Evolutionary conservation across 441 rosid genomes (phyloP), one percentile per base, ranked within the genome.

Genomic region (Populus hybrid): DNA sequence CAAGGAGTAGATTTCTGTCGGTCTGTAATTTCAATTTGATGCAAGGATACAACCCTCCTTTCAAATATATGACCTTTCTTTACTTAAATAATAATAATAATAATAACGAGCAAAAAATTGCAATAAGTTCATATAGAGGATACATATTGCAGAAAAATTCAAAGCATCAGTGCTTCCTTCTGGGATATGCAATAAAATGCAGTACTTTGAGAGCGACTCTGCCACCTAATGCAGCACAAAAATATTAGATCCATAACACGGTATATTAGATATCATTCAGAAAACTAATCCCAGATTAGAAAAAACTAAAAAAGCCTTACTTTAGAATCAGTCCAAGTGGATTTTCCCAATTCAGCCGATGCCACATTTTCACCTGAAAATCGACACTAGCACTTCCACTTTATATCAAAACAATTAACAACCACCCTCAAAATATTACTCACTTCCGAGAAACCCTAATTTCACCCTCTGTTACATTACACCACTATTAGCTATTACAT

Each of bases 71-170:
- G 42, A 71, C 11, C 26, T 76, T n/a, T 64, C 18, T 26, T 35
- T 36, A n/a, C 11, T 46, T n/a, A 18, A 63, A 30, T 30, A 30
- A 30, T 30, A 32, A 32, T 5, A 8, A 77, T 3, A 16, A 66
- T 14, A 34, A 34, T 5, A 5, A 50, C 59, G 59, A 6, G 26
- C 9, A 21, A 21, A 35, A 67, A 63, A 67, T 53, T 53, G 14
- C 0, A 64, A 9, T 12, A 6, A 21, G n/a, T 14, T 10, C 2
- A 30, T 53, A 67, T 26, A 68, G 46, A 92, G 96, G 98, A 95
- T 95, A 93, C 99, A 95, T 79, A 95, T 93, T 66, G 92, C 91
- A 0, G 85, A 83, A 82, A 92, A 93, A 74, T 92, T 91, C 14
- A 82, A 68, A 73, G 96, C 94, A 70, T 92, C 95, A 34, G 77